These are phyloP conservation scores for Nicotiana rustica DNA, from an alignment of 305 asterid species.

Conservation along the genomic window DNA sequence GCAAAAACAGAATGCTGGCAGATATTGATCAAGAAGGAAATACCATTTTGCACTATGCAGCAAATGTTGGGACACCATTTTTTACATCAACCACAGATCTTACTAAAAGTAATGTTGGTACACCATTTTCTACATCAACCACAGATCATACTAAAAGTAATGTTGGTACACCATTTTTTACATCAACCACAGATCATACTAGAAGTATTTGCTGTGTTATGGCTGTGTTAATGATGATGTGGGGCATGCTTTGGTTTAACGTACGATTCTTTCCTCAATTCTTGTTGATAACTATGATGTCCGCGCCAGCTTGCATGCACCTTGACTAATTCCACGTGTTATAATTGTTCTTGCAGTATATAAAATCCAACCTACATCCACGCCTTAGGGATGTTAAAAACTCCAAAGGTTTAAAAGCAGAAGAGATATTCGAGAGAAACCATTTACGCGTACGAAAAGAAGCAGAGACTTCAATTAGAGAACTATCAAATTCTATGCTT, in stretches of 20 bases:
- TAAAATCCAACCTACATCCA: conserved; percentile 21
- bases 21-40: conserved; percentile 30
- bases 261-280: neutral
- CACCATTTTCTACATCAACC: neutral
- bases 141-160: conserved; percentile 8
- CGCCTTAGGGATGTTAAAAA: conserved; percentile 31
- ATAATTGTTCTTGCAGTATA: neutral
- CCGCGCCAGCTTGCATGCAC: no score
- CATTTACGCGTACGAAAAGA: neutral
- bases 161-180: neutral
- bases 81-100: conserved; percentile 12
- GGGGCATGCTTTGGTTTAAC: conserved; percentile 38
- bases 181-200: conserved; percentile 21
- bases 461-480: conserved; percentile 32
- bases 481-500: neutral
- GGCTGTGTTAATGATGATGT: conserved; percentile 26
- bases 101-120: conserved; percentile 12
- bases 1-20: conserved; percentile 24
- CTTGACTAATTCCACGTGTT: no score
- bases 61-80: conserved; percentile 14
- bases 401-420: conserved; percentile 27
- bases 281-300: no score
- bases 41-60: conserved; percentile 36
- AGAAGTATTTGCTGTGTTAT: conserved; percentile 17
- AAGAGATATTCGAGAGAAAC: conserved; percentile 31